Percentiles rank a stretch among this genome's conserved stretches.
Evolutionary conservation across 805 yeast genomes (phyloP).

Genomic region (Candida sanyiensis): DNA sequence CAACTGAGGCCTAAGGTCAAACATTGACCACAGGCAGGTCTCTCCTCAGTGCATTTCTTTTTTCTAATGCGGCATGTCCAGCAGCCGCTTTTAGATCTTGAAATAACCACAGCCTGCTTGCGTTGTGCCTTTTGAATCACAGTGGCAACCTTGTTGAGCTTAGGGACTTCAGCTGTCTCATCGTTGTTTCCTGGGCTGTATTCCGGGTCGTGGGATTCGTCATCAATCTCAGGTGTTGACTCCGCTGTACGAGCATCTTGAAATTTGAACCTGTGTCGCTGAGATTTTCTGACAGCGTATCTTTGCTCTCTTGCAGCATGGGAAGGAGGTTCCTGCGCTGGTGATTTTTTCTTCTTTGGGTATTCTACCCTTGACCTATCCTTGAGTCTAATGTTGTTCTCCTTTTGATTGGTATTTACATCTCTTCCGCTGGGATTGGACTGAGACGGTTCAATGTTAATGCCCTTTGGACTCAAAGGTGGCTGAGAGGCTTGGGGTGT

Average conservation of each 20-base stretch:
- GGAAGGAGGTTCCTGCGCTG: neutral
- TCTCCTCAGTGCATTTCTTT: constrained; percentile 65
- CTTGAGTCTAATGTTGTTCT: constrained; percentile 7
- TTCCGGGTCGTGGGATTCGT: constrained; percentile 1
- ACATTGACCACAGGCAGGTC: constrained; percentile 58
- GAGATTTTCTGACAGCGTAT: constrained; percentile 3
- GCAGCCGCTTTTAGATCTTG: constrained; percentile 57
- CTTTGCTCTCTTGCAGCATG: constrained; percentile 7
- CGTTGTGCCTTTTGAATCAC: neutral
- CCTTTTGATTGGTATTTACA: constrained; percentile 2
- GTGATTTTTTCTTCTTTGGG: constrained; percentile 1
- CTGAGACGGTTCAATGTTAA: too few relatives aligned
- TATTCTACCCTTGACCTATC: constrained; percentile 6
- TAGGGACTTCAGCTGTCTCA: too few relatives aligned
- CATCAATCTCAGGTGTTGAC: neutral
- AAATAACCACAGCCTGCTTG: constrained; percentile 14
- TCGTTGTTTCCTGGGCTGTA: neutral
- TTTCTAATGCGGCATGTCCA: constrained; percentile 76
- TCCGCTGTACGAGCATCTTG: too few relatives aligned
- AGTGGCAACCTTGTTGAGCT: too few relatives aligned
- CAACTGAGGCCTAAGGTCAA: constrained; percentile 49
- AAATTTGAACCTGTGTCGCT: too few relatives aligned
- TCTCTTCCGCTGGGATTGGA: neutral
- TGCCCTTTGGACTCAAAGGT: too few relatives aligned
- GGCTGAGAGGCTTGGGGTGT: too few relatives aligned